These are phyloP conservation scores for Aspergillus neoniger DNA, from an alignment of 2,329 filamentous ascomycete genomes.

Conservation along the genomic window DNA sequence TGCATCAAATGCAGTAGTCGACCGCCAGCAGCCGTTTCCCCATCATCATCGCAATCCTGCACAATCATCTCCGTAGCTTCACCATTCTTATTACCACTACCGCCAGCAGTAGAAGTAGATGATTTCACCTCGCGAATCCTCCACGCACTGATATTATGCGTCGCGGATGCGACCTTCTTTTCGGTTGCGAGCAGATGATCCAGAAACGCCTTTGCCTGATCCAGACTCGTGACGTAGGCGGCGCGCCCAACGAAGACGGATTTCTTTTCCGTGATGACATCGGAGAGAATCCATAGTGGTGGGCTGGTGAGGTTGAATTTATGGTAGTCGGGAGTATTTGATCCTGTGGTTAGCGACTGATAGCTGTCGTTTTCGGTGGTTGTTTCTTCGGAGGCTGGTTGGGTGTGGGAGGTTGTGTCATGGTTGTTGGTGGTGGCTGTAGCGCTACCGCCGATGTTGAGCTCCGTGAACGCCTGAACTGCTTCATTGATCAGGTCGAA, in stretches of 20 bases:
- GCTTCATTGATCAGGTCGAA: conserved; percentile 83
- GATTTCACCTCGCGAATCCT: conserved; percentile 61
- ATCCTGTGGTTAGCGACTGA: neutral
- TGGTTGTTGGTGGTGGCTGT: neutral
- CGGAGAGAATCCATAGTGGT: conserved; percentile 72
- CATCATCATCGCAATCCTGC: conserved; percentile 95
- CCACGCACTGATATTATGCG: conserved; percentile 96
- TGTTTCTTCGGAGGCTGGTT: neutral
- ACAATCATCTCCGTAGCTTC: conserved; percentile 57
- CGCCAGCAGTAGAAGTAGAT: neutral
- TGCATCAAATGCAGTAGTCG: conserved; percentile 88
- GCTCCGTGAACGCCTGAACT: conserved; percentile 55
- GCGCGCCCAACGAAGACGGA: conserved; percentile 84
- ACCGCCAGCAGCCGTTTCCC: conserved; percentile 87
- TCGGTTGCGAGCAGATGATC: conserved; percentile 77
- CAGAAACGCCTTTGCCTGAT: conserved; percentile 70
- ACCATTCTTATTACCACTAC: conserved; percentile 10
- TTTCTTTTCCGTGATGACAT: conserved; percentile 75
- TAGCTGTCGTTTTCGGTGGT: neutral
- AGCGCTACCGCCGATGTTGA: conserved; percentile 45
- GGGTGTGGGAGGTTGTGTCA: conserved; percentile 10
- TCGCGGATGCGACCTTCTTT: conserved; percentile 79
- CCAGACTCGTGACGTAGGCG: conserved; percentile 67
- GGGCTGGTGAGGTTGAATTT: conserved; percentile 39
- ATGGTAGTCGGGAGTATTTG: conserved; percentile 27